Conservation (phyloP, 2,329 filamentous ascomycete species). For the Microcyclosporella mali region DNA sequence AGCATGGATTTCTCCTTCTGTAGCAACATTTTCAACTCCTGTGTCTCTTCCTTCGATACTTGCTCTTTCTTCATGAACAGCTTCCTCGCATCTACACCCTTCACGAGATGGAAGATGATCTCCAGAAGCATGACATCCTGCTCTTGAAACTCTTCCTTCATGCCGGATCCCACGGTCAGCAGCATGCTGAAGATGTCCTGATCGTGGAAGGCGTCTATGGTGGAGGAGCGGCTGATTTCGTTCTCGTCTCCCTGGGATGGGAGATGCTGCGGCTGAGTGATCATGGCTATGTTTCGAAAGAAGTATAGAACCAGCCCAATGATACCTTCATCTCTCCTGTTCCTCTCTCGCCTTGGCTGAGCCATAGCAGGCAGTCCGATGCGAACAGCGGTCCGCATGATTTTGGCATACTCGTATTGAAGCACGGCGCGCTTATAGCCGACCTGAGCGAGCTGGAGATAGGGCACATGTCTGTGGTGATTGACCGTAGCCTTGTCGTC, state of each 20-base stretch:
- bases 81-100: slow-evolving; percentile 76
- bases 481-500: slow-evolving; percentile 80
- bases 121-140: slow-evolving; percentile 90
- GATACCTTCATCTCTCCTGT: slow-evolving; percentile 77
- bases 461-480: slow-evolving; percentile 84
- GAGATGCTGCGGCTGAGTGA: slow-evolving; percentile 65
- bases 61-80: slow-evolving; percentile 79
- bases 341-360: slow-evolving; percentile 66
- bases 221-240: slow-evolving; percentile 78
- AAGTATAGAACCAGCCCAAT: slow-evolving; percentile 88
- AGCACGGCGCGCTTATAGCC: slow-evolving; percentile 85
- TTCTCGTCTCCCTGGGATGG: slow-evolving; percentile 82
- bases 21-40: slow-evolving; percentile 69
- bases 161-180: slow-evolving; percentile 81
- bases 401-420: slow-evolving; percentile 69
- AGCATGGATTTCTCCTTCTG: slow-evolving; percentile 80
- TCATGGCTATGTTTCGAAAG: slow-evolving; percentile 80
- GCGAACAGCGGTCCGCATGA: slow-evolving; percentile 75
- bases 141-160: slow-evolving; percentile 84
- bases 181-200: slow-evolving; percentile 86
- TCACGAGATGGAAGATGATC: slow-evolving; percentile 85
- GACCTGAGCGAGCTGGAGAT: slow-evolving; percentile 79
- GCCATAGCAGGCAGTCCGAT: slow-evolving; percentile 83
- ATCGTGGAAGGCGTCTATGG: slow-evolving; percentile 80
- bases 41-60: slow-evolving; percentile 59